Evolutionary conservation across 495 filamentous ascomycete genomes (phyloP), one percentile per base, ranked within the genome.

Genomic region (Cercophora samala): DNA sequence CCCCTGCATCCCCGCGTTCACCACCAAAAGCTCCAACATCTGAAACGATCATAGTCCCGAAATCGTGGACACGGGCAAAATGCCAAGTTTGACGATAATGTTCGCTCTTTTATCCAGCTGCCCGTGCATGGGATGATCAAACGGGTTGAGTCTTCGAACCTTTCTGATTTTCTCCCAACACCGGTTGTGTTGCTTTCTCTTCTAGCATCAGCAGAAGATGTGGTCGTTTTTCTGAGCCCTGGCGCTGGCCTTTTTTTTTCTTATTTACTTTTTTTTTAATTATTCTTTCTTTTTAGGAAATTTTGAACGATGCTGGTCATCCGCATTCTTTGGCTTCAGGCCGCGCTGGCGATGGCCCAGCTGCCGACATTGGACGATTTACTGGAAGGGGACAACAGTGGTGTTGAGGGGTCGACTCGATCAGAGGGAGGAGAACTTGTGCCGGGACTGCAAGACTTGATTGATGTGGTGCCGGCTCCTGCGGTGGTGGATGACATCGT

Each of bases 291-390:
- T 63, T 68, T 64, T 62, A 13, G 37, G 13, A 32, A 18, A 42
- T 70, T 58, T 64, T 60, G 18, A 51, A 64, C 29, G 68, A 75
- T 75, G 73, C 73, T 75, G 73, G 73, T 69, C 73, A 73, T 75
- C 67, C 71, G 67, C 60, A 42, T 73, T 69, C 26, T 75, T 42
- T 71, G 69, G 66, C 64, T 75, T 59, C 72, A 70, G 65, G 73
- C 71, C 64, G 58, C 64, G 67, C 71, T 70, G 63, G 73, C 64
- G 58, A 59, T 46, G 67, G 71, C 73, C 52, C 73, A 73, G 69
- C 67, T 71, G 29, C 24, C 65, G 5, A 42, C 66, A 56, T 19
- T 69, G 24, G 24, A 64, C 26, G 66, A 56, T 15, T 6, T 70
- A 18, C 59, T 70, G 63, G 68, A 54, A 6, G 65, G 65, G 18